A percentile compares a stretch with the other conserved stretches of the same genome.
These are phyloP conservation scores for Whalleya microplaca DNA, from an alignment of 2,329 filamentous ascomycete genomes.

Conservation along the genomic window DNA sequence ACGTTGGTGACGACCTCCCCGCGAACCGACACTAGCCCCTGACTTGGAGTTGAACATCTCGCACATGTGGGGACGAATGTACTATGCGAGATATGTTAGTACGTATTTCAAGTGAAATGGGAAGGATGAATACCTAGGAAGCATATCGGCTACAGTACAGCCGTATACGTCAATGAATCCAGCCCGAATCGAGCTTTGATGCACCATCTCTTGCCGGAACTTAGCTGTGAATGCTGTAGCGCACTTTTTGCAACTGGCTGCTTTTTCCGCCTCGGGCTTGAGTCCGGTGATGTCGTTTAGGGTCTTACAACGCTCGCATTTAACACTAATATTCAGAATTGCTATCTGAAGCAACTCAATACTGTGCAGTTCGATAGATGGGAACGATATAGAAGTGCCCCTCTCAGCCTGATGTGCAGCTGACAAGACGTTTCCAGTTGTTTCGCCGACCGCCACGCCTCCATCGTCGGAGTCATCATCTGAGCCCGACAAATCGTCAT, in stretches of 20 bases:
- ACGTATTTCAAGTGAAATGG: background rate
- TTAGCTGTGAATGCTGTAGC: slow-evolving; percentile 53
- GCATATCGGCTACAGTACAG: slow-evolving; percentile 74
- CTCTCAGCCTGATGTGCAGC: slow-evolving; percentile 55
- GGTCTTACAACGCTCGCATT: slow-evolving; percentile 80
- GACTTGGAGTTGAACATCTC: slow-evolving; percentile 71
- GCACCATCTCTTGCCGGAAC: slow-evolving; percentile 72
- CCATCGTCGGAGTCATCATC: slow-evolving; percentile 53
- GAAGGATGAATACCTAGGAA: slow-evolving; percentile 60
- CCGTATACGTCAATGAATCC: slow-evolving; percentile 79
- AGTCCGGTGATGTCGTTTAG: slow-evolving; percentile 70
- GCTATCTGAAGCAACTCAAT: slow-evolving; percentile 76
- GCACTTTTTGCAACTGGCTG: slow-evolving; percentile 62
- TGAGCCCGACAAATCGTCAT: slow-evolving; percentile 49
- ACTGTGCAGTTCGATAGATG: slow-evolving; percentile 74
- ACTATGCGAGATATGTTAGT: slow-evolving; percentile 47
- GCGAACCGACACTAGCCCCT: slow-evolving; percentile 72
- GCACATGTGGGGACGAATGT: slow-evolving; percentile 79
- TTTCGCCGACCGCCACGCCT: slow-evolving; percentile 42
- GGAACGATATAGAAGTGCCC: slow-evolving; percentile 80
- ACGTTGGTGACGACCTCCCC: slow-evolving; percentile 75
- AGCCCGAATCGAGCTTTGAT: slow-evolving; percentile 72
- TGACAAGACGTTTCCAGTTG: slow-evolving; percentile 29
- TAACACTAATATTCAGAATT: slow-evolving; percentile 69
- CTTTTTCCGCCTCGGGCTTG: slow-evolving; percentile 57